Evolutionary conservation across 306 rosid species (phyloP).

Genomic region (Dryas alaskensis): DNA sequence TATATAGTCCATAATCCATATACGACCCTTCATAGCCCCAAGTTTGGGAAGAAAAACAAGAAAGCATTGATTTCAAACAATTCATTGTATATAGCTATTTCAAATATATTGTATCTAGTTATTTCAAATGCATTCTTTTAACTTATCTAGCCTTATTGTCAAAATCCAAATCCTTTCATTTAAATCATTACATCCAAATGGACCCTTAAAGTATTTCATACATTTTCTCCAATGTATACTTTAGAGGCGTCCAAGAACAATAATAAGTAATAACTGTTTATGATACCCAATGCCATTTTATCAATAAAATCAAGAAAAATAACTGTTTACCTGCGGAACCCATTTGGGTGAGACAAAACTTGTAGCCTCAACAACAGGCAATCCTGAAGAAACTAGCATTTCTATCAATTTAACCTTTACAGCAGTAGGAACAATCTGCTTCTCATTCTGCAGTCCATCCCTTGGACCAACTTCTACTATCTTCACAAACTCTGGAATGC

Average conservation of each 20-base stretch:
- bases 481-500: conserved; percentile 69
- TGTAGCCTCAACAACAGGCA: conserved; percentile 79
- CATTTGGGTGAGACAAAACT: conserved; percentile 98
- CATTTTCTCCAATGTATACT: background rate
- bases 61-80: too few relatives aligned
- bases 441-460: conserved; percentile 96
- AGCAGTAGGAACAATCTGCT: conserved; percentile 62
- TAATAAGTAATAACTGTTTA: background rate
- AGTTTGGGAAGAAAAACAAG: too few relatives aligned
- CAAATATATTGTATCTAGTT: too few relatives aligned
- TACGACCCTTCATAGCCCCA: too few relatives aligned
- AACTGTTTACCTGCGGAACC: conserved; percentile 74
- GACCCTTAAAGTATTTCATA: background rate
- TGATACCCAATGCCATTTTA: background rate
- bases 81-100: too few relatives aligned
- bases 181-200: too few relatives aligned
- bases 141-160: too few relatives aligned
- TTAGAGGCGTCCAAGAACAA: background rate
- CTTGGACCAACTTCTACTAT: conserved; percentile 94
- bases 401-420: conserved; percentile 75
- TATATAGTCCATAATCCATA: too few relatives aligned
- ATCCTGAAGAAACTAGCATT: conserved; percentile 74
- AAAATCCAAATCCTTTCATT: too few relatives aligned
- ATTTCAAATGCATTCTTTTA: too few relatives aligned
- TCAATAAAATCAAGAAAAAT: too few relatives aligned